Base-by-base conservation (phyloP, 202 grass and related monocot species). In the Saccharum hybrid region DNA sequence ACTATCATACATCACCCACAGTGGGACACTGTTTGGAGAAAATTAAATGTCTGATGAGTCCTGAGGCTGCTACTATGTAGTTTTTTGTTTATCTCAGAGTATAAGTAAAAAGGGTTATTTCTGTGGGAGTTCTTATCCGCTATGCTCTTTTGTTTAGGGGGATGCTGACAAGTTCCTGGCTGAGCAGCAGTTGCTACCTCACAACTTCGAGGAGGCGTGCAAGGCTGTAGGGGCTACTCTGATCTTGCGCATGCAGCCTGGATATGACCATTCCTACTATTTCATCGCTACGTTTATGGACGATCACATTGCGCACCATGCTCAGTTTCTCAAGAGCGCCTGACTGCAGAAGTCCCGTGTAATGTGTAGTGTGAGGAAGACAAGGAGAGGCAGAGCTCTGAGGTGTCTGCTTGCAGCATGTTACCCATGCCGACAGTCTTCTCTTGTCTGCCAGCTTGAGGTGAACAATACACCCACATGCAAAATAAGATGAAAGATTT, bases 201-300 rank as follows among this genome's bases (percentile, higher is more conserved):
- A 13, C 54, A 96, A 92, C 63, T 99, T 99, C 7, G 91, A 94
- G 82, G 90, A 89, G 42, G 96, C 91, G 12, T 91, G 93, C 81
- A 94, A 94, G 61, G 83, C 69, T 26, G 93, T 52, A 1, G 88
- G 90, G 14, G 84, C 75, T 73, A 68, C 96, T 31, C 30, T 99
- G 67, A 74, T n/a, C 10, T 81, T 99, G 68, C 91, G 91, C 33
- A 92, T 94, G 93, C 96, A 92, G 15, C 86, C 89, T 19, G 93
- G 91, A 56, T 99, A 94, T 4, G 97, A 99, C 82, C 97, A 99
- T 76, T 99, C 96, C 4, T 99, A 92, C 68, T 96, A 65, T 40
- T 99, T 96, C 84, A 92, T 99, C 33, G 83, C 90, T 4, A 94
- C 91, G 34, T 99, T 99, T 64, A 45, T 96, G 1, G 93, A 94